Evolutionary conservation across 192 early-diverging fungal genomes (phyloP).

Genomic region (Dissophora ornata): DNA sequence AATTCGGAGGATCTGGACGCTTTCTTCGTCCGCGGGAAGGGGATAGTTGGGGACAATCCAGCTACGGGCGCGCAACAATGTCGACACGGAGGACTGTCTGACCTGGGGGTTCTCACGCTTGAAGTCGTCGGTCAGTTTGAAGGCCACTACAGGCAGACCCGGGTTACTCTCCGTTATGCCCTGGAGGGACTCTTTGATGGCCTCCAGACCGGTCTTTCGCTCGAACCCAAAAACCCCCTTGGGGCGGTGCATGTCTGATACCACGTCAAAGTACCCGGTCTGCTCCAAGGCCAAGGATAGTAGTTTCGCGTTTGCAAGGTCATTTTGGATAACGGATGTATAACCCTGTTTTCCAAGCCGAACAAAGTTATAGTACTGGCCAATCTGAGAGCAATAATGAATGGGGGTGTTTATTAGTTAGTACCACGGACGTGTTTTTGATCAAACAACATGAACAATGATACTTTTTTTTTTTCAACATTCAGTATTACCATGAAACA

Average conservation of each 20-base stretch:
- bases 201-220: slow-evolving; percentile 21
- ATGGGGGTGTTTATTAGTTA: no score
- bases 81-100: slow-evolving; percentile 65
- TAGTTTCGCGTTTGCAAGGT: slow-evolving; percentile 66
- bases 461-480: no score
- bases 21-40: slow-evolving; percentile 64
- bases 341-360: slow-evolving; percentile 75
- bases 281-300: slow-evolving; percentile 66
- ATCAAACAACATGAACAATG: no score
- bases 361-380: slow-evolving; percentile 85
- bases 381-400: slow-evolving; percentile 54
- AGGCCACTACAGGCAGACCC: slow-evolving; percentile 73
- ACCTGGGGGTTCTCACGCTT: slow-evolving; percentile 59
- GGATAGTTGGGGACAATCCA: slow-evolving; percentile 86
- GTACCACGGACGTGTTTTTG: no score
- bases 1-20: slow-evolving; percentile 70
- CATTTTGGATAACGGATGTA: slow-evolving; percentile 66
- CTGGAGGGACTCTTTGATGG: background rate
- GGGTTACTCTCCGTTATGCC: slow-evolving; percentile 55
- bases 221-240: slow-evolving; percentile 58
- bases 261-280: slow-evolving; percentile 68
- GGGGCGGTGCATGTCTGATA: slow-evolving; percentile 72
- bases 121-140: slow-evolving; percentile 69
- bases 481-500: slow-evolving; percentile 74
- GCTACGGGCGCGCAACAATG: slow-evolving; percentile 70